Evolutionary conservation across 768 basidiomycete genomes (phyloP).

Genomic region (Cyathus striatus): DNA sequence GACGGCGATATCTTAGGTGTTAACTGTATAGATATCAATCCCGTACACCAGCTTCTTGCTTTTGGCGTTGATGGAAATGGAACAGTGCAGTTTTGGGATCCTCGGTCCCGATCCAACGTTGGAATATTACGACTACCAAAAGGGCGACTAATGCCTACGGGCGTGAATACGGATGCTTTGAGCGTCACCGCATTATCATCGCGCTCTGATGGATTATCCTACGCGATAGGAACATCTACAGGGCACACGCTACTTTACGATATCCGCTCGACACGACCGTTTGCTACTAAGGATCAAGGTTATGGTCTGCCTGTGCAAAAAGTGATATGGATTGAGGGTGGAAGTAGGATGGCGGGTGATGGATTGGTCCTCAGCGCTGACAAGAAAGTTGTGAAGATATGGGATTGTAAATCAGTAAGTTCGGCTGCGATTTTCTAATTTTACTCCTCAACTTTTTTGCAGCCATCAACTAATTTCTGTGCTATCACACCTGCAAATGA

Average conservation of each 20-base stretch:
- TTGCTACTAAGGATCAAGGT: conserved; percentile 92
- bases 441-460: conserved; percentile 7
- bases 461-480: conserved; percentile 85
- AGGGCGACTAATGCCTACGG: conserved; percentile 41
- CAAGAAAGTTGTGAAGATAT: conserved; percentile 96
- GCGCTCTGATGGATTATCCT: conserved; percentile 82
- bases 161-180: conserved; percentile 28
- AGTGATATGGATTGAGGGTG: conserved; percentile 87
- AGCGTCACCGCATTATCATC: conserved; percentile 84
- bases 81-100: conserved; percentile 95
- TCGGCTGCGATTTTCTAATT: not conserved
- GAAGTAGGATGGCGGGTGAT: conserved; percentile 77
- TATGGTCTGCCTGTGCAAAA: conserved; percentile 88
- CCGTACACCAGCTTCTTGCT: conserved; percentile 83
- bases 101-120: conserved; percentile 71
- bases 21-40: conserved; percentile 89
- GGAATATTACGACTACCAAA: conserved; percentile 63
- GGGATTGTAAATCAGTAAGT: conserved; percentile 82
- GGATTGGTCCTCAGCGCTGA: conserved; percentile 90
- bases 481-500: conserved; percentile 90
- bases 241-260: conserved; percentile 96
- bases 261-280: conserved; percentile 77
- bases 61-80: conserved; percentile 88
- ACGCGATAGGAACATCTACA: conserved; percentile 92
- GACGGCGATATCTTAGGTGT: conserved; percentile 71